Conservation (phyloP, 1,284 basidiomycete genomes). For the Mycena sp. region DNA sequence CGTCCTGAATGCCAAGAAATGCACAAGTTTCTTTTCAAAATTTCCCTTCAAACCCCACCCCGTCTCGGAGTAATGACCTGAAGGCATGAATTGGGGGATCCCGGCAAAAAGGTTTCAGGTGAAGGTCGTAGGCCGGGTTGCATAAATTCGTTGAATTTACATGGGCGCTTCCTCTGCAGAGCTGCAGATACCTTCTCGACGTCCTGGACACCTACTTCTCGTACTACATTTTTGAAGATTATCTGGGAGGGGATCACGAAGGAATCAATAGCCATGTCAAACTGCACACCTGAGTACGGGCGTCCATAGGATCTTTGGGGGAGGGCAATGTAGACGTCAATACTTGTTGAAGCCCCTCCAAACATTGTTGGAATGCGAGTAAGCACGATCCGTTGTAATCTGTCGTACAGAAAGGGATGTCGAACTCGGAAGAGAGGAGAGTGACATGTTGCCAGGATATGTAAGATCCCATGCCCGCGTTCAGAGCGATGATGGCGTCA, state of each 20-base stretch:
- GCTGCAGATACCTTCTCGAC: constrained; percentile 1
- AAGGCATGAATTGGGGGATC: neutral
- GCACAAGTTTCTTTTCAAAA: neutral
- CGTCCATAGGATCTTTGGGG: neutral
- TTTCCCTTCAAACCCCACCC: neutral
- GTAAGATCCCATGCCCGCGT: constrained; percentile 7
- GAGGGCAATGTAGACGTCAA: neutral
- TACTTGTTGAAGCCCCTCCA: neutral
- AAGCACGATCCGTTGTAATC: constrained; percentile 5
- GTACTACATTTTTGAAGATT: neutral
- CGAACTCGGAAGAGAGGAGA: constrained; percentile 7
- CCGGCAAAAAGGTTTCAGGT: neutral
- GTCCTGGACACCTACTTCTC: neutral
- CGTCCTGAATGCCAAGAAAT: too few species aligned
- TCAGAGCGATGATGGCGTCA: constrained; percentile 16
- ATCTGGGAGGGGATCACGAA: neutral
- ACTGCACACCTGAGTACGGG: neutral
- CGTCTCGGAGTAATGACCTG: neutral
- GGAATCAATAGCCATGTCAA: neutral
- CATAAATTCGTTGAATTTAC: constrained; percentile 13
- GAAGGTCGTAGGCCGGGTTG: neutral
- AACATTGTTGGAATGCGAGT: neutral
- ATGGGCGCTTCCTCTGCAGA: neutral
- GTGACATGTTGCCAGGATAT: constrained; percentile 14
- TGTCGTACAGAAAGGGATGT: constrained; percentile 8